Conservation (phyloP, 1,139 yeast species). For the Kurtzmaniella quercitrusa region DNA sequence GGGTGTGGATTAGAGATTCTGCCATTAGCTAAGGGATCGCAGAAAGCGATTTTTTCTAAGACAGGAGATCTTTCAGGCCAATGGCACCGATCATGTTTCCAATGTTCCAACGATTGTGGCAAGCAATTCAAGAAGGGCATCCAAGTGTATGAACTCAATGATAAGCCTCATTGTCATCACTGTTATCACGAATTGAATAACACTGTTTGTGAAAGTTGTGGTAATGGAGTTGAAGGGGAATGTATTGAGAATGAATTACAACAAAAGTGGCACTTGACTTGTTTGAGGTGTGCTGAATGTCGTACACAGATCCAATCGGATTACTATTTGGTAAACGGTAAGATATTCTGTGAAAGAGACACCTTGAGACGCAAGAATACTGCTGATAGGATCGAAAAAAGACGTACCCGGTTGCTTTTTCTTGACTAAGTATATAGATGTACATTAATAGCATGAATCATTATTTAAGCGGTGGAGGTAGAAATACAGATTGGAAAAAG, state of each 20-base stretch:
- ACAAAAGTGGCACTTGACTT: conserved; percentile 63
- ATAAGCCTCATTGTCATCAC: conserved; percentile 73
- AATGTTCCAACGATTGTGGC: conserved; percentile 56
- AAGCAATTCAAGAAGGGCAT: conserved; percentile 52
- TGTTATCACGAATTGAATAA: conserved; percentile 80
- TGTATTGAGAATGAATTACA: conserved; percentile 74
- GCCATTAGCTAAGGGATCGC: conserved; percentile 38
- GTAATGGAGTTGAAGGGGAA: conserved; percentile 80
- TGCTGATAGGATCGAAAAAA: conserved; percentile 37
- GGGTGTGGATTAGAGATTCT: conserved; percentile 48
- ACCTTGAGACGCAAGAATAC: conserved; percentile 20
- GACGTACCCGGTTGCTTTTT: conserved; percentile 41
- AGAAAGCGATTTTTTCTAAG: conserved; percentile 60
- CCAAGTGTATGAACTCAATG: conserved; percentile 76
- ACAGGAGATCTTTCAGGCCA: conserved; percentile 85
- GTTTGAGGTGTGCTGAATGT: conserved; percentile 59
- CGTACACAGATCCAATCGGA: conserved; percentile 43
- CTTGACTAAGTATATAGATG: conserved; percentile 18
- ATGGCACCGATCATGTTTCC: conserved; percentile 89
- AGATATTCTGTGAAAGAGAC: conserved; percentile 48
- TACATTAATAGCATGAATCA: neutral
- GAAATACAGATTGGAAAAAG: neutral
- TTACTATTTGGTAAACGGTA: conserved; percentile 51
- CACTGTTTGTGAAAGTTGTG: conserved; percentile 70
- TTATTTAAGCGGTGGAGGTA: neutral